Percentiles rank a stretch among this genome's conserved stretches.
These are phyloP conservation scores for Penicillium sp. DNA, from an alignment of 2,329 filamentous ascomycete genomes.

Conservation along the genomic window DNA sequence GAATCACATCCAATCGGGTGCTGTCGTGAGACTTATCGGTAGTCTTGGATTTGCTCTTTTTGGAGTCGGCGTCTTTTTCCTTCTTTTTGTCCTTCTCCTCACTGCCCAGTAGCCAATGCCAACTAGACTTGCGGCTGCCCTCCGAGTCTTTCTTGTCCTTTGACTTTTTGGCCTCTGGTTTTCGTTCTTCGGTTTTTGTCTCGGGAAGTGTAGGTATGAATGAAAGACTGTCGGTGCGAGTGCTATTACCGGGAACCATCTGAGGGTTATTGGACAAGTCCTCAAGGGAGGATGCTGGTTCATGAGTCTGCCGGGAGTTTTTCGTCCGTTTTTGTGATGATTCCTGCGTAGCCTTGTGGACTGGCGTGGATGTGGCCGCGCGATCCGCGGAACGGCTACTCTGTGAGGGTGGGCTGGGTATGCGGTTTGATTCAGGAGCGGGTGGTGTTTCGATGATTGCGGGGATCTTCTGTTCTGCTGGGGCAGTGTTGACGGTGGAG, in stretches of 20 bases:
- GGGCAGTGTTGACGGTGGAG: constrained; percentile 55
- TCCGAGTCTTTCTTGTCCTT: constrained; percentile 73
- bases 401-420: constrained; percentile 33
- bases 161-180: constrained; percentile 65
- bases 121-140: constrained; percentile 72
- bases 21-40: constrained; percentile 67
- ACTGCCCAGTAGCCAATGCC: constrained; percentile 72
- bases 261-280: constrained; percentile 68
- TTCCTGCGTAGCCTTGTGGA: constrained; percentile 37
- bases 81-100: constrained; percentile 65
- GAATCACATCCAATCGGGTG: constrained; percentile 80
- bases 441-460: constrained; percentile 67
- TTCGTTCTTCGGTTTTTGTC: constrained; percentile 74
- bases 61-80: constrained; percentile 65
- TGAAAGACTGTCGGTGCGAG: constrained; percentile 74
- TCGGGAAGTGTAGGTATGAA: constrained; percentile 77
- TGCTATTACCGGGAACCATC: constrained; percentile 68
- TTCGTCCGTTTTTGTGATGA: constrained; percentile 41
- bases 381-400: constrained; percentile 52
- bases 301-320: constrained; percentile 37
- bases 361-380: constrained; percentile 30
- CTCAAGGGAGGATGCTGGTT: constrained; percentile 56
- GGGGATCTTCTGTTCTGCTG: constrained; percentile 52
- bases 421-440: constrained; percentile 40
- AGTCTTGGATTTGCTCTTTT: constrained; percentile 57